Evolutionary conservation across 2,329 filamentous ascomycete genomes (phyloP), one percentile per base, ranked within the genome.

Genomic region (Nemania diffusa): DNA sequence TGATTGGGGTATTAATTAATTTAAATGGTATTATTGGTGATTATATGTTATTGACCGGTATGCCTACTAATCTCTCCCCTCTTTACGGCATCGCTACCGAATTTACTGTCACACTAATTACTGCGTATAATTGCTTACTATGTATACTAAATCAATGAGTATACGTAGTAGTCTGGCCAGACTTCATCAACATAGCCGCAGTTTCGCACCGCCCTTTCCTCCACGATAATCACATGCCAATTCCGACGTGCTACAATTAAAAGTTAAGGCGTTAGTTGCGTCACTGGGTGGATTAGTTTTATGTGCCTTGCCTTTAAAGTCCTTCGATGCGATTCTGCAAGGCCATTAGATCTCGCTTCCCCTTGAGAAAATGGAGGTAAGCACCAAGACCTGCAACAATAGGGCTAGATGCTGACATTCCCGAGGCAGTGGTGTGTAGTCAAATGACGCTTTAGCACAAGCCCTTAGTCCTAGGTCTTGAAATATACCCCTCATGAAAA

Each of bases 371-470:
- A 40, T 71, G 64, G 42, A 85, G 72, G 72, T 87, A 87, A 1
- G 82, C 78, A 2, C 81, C 84, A 0, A 88, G 71, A 0, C 86
- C 86, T n/a, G 82, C 80, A 59, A 87, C 79, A 65, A 86, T 84
- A 2, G 85, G 86, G 8, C 81, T 76, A 9, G 85, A 82, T 83
- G 87, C 87, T 0, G 82, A 85, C 2, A 86, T 88, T 24, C 86
- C 85, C 1, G 78, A 81, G 57, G 83, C 78, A 1, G 70, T 76
- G 27, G 76, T 74, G 61, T 69, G 48, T 6, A 52, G 42, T 20
- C 15, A 48, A 17, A 9, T 37, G 58, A 55, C 52, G 34, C 34
- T 20, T 65, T 24, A 64, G 34, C 44, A 53, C 27, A 17, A 37
- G 34, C 17, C 34, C 17, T 26, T 13, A 52, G 46, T n/a, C 20